Base-by-base conservation (phyloP, 768 basidiomycete genomes). In the Panaeolus papilionaceus region DNA sequence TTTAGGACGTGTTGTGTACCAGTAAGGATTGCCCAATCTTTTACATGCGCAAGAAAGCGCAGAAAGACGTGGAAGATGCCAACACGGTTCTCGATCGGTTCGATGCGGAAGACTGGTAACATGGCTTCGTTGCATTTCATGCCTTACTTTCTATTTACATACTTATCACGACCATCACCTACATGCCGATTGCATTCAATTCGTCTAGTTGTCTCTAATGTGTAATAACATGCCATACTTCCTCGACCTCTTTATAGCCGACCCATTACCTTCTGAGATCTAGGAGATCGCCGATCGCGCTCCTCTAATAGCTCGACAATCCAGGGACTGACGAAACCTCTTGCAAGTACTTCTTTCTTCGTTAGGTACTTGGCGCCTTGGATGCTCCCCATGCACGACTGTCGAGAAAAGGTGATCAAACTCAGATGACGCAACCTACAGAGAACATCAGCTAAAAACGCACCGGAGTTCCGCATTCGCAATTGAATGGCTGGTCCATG, bases 21-120 rank as follows among this genome's bases (percentile, higher is more conserved):
- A 96, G 94, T 75, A 96, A 94, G 75, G 98, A 99, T 79, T 99
- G 98, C 72, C 98, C 98, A 0, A 99, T 99, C 68, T 99, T 96
- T 79, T 99, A 99, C 77, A 95, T 98, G 91, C 83, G 98, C 49
- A 98, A 98, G 82, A 98, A 98, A 75, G 91, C 96, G 9, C 98
- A 99, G 79, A 98, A 98, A 77, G 97, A 99, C 75, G 98, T 97
- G 0, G 94, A 94, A 69, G 96, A 98, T 72, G 86, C 93, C 3
- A 88, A 87, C 69, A 75, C 84, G 10, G 85, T 92, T 38, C 77
- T 99, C 61, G 94, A 95, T 70, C 88, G 98, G 16, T 99, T 99
- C 76, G 91, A 94, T 66, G 78, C 77, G 5, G 92, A 94, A 71
- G 72, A 83, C 33, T 94, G 93, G 93, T 95, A 76, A 79, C 66